Percentiles rank a stretch among this genome's conserved stretches.
Evolutionary conservation across 345 rosid genomes (phyloP).

Genomic region (Syzygium aqueum): DNA sequence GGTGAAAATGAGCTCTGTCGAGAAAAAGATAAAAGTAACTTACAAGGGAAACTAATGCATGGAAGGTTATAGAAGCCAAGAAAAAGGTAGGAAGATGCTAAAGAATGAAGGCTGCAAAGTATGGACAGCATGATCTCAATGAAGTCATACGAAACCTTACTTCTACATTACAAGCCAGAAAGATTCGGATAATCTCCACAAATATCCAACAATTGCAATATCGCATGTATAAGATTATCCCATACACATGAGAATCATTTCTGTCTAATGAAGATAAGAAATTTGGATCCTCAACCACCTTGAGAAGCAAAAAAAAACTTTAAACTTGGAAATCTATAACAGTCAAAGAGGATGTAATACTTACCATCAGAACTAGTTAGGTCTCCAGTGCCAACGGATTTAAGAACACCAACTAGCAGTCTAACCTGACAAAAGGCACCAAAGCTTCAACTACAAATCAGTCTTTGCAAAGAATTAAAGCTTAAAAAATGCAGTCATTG

Average conservation of each 20-base stretch:
- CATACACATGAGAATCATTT: background rate
- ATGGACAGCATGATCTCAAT: background rate
- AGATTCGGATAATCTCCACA: background rate
- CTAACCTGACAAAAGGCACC: conserved; percentile 51
- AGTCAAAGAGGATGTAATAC: background rate
- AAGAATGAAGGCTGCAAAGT: background rate
- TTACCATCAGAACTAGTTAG: conserved; percentile 59
- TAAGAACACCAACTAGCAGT: conserved; percentile 75
- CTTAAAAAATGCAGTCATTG: background rate
- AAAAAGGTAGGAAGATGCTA: background rate
- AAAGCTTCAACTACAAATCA: background rate
- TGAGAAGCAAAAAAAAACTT: background rate
- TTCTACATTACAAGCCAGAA: background rate
- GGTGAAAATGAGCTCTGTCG: background rate
- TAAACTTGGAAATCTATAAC: background rate
- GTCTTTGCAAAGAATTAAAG: background rate
- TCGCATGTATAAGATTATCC: background rate
- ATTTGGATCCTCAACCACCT: background rate
- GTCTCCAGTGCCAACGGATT: conserved; percentile 80
- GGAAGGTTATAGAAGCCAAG: background rate
- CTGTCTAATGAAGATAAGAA: background rate
- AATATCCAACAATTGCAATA: background rate
- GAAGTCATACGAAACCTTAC: background rate
- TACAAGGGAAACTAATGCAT: background rate
- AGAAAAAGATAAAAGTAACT: background rate